phyloP scores from a whole-genome alignment of 495 filamentous ascomycete species.

The Cercophora samala region DNA sequence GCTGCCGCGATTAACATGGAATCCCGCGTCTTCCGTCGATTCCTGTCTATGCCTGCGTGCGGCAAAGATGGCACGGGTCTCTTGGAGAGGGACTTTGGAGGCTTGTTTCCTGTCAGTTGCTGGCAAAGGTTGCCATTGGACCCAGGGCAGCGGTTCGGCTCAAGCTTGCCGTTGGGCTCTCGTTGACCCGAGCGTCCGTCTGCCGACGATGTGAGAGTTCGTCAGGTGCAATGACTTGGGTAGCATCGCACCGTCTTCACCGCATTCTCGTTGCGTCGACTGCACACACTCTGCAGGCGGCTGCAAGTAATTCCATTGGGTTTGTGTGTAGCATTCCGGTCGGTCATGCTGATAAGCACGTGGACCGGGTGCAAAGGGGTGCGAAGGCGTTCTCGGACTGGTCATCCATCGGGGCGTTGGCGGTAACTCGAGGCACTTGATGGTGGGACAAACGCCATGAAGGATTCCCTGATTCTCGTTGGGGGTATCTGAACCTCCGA shows the following conservation, averaged over 20 bases:
- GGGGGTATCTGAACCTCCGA: not conserved
- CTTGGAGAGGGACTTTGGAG: not conserved
- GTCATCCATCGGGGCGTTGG: too few species aligned
- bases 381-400: not conserved
- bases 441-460: too few species aligned
- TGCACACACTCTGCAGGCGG: constrained; percentile 1
- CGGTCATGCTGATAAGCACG: constrained; percentile 4
- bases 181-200: not conserved
- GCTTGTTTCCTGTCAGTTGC: not conserved
- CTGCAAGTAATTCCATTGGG: constrained; percentile 10
- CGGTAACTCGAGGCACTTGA: too few species aligned
- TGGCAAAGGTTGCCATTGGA: not conserved
- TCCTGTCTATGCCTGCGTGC: not conserved
- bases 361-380: constrained; percentile 1
- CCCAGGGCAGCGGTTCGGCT: constrained; percentile 7
- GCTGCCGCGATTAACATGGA: not conserved
- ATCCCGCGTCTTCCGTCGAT: constrained; percentile 11
- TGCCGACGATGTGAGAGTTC: constrained; percentile 3
- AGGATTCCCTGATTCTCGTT: too few species aligned
- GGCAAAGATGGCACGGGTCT: constrained; percentile 4
- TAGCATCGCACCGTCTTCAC: constrained; percentile 9
- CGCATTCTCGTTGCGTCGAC: not conserved
- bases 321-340: not conserved
- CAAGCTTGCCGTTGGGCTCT: constrained; percentile 7
- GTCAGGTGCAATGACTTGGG: constrained; percentile 9